Conservation (phyloP, 2,329 filamentous ascomycete species). For the Aspergillus ochraceoroseus region DNA sequence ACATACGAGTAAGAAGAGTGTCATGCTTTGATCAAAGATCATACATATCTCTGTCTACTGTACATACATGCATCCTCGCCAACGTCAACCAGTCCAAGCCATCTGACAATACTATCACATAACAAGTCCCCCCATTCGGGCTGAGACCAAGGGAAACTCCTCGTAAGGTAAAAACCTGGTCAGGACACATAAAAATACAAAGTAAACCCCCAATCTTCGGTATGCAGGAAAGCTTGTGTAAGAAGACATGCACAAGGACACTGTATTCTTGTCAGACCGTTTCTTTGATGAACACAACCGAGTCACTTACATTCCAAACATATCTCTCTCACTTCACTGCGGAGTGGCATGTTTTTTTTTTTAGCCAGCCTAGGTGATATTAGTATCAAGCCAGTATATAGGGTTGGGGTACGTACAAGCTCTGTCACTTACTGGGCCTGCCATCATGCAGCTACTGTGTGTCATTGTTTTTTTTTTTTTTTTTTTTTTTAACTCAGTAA, state of each 20-base stretch:
- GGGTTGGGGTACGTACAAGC: conserved; percentile 20
- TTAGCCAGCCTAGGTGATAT: conserved; percentile 17
- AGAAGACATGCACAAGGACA: neutral
- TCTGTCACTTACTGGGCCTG: conserved; percentile 23
- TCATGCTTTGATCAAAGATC: too few relatives aligned
- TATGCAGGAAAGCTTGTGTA: neutral
- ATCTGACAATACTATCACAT: neutral
- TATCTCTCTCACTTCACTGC: conserved; percentile 9
- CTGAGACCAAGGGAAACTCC: conserved; percentile 19
- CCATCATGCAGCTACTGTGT: conserved; percentile 2
- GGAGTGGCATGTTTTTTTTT: conserved; percentile 6
- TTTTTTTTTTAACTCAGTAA: too few relatives aligned
- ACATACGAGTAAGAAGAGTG: too few relatives aligned
- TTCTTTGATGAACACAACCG: neutral
- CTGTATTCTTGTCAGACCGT: neutral
- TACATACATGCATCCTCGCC: neutral
- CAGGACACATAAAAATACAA: conserved; percentile 11
- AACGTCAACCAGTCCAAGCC: too few relatives aligned
- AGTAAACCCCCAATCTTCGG: neutral
- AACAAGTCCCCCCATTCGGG: conserved; percentile 18
- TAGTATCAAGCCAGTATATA: too few relatives aligned
- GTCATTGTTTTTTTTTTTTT: too few relatives aligned
- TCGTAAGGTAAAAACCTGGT: conserved; percentile 19
- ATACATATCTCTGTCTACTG: too few relatives aligned
- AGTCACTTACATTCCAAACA: conserved; percentile 1